Percentiles rank a stretch among this genome's conserved stretches.
Evolutionary conservation across 2,329 filamentous ascomycete species (phyloP).

Genomic region (Aspergillus pseudotamarii): DNA sequence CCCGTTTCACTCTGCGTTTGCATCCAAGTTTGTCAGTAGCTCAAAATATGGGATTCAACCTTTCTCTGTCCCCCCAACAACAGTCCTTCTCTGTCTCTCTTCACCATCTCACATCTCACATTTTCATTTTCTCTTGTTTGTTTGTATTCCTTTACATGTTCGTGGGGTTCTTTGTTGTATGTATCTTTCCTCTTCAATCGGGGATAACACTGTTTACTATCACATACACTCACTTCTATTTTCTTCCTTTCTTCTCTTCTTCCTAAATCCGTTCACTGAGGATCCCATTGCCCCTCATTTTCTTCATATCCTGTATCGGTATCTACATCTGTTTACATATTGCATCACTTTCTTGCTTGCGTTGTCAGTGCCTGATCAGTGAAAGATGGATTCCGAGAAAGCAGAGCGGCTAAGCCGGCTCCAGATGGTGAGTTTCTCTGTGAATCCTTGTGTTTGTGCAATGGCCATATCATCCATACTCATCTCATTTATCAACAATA

Average conservation of each 20-base stretch:
- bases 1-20: background rate
- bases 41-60: background rate
- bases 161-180: background rate
- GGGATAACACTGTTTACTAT: background rate
- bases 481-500: slow-evolving; percentile 17
- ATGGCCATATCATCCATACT: background rate
- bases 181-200: background rate
- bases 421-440: slow-evolving; percentile 30
- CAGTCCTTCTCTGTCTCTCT: background rate
- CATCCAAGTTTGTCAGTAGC: background rate
- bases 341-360: background rate
- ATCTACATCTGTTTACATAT: background rate
- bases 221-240: background rate
- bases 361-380: background rate
- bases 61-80: background rate
- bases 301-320: background rate
- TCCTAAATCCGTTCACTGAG: background rate
- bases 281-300: background rate
- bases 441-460: background rate
- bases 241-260: background rate
- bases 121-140: background rate
- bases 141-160: background rate
- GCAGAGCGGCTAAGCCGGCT: slow-evolving; percentile 28
- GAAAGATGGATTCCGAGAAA: slow-evolving; percentile 18
- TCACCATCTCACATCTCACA: background rate